Evolutionary conservation across 169 alveolate species (phyloP).

Genomic region (Plasmodium adleri): DNA sequence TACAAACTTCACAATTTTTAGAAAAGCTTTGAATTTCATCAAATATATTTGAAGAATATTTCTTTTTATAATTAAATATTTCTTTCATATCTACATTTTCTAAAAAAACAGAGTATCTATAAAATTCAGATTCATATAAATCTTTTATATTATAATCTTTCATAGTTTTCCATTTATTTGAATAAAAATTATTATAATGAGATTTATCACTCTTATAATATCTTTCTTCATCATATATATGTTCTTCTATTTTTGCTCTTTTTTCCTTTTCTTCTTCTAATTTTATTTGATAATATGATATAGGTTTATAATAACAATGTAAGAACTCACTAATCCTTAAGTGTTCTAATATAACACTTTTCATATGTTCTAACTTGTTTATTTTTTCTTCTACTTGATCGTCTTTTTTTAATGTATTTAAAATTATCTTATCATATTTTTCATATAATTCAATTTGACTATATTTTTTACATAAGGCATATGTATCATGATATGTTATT

Average conservation of each 20-base stretch:
- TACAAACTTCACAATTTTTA: constrained; percentile 66
- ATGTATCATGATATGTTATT: neutral
- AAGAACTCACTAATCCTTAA: constrained; percentile 43
- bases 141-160: neutral
- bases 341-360: constrained; percentile 39
- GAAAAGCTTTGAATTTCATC: constrained; percentile 70
- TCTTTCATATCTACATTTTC: constrained; percentile 58
- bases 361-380: constrained; percentile 23
- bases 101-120: constrained; percentile 38
- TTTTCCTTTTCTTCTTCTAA: constrained; percentile 50
- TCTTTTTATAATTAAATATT: constrained; percentile 60
- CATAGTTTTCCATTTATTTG: neutral
- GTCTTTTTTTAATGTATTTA: constrained; percentile 24
- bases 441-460: constrained; percentile 56
- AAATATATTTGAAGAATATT: constrained; percentile 53
- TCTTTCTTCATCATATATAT: neutral
- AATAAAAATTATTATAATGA: neutral
- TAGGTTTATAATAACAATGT: constrained; percentile 71
- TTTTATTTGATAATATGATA: constrained; percentile 64
- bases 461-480: neutral
- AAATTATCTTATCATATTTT: constrained; percentile 47
- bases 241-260: neutral
- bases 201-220: neutral
- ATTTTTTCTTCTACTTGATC: constrained; percentile 12
- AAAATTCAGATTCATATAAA: constrained; percentile 32